These are phyloP conservation scores for Dryadomyces sulphureus DNA, from an alignment of 2,329 filamentous ascomycete genomes.

Conservation along the genomic window DNA sequence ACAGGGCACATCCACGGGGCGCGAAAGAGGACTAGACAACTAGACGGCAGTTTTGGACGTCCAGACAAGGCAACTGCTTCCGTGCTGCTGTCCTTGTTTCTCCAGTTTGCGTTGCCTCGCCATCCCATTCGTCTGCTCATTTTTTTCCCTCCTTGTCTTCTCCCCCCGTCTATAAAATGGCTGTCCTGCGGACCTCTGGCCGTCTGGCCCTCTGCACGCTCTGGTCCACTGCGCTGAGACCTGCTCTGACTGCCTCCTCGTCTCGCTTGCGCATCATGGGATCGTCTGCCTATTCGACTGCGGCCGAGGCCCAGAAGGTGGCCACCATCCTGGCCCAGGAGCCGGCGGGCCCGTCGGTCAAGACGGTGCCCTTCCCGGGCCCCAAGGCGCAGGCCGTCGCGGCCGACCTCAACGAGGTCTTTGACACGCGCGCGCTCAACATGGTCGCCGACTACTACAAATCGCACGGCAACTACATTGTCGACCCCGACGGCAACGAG, in stretches of 20 bases:
- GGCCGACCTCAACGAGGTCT: conserved; percentile 59
- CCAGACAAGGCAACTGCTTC: background rate
- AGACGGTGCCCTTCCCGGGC: conserved; percentile 53
- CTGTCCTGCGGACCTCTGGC: conserved; percentile 6
- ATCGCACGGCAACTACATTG: conserved; percentile 69
- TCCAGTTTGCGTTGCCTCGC: background rate
- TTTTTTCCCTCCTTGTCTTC: background rate
- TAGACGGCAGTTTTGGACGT: background rate
- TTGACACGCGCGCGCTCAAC: conserved; percentile 76
- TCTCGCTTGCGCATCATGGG: conserved; percentile 8
- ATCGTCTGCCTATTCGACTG: conserved; percentile 5
- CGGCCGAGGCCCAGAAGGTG: conserved; percentile 14
- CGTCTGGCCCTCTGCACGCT: conserved; percentile 2
- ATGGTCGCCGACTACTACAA: conserved; percentile 64
- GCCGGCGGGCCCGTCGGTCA: conserved; percentile 35
- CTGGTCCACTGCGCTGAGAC: background rate
- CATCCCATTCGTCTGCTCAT: background rate
- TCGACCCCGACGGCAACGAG: conserved; percentile 55
- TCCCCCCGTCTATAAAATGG: conserved; percentile 8
- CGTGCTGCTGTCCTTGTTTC: background rate
- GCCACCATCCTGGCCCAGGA: conserved; percentile 20
- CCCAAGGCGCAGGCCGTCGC: conserved; percentile 57
- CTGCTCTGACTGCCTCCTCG: background rate
- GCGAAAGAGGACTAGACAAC: background rate
- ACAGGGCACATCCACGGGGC: too few species aligned